A percentile compares a stretch with the other conserved stretches of the same genome.
Evolutionary conservation across 441 rosid genomes (phyloP).

Genomic region (Erodium moschatum): DNA sequence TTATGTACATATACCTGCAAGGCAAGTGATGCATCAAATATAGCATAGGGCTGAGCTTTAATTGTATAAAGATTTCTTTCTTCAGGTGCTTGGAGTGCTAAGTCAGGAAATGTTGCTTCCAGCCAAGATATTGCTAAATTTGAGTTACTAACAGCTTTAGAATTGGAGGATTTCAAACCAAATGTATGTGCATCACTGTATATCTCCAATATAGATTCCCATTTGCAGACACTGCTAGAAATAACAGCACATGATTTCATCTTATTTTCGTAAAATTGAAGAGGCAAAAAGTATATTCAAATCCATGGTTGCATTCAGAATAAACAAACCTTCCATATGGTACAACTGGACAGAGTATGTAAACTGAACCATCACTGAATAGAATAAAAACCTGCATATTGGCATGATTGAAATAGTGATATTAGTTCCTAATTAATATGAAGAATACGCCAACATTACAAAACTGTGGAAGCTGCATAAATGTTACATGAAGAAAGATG

Average conservation of each 20-base stretch:
- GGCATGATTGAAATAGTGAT: slow-evolving; percentile 6
- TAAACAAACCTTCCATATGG: slow-evolving; percentile 77
- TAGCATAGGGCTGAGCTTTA: slow-evolving; percentile 64
- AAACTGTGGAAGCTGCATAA: background rate
- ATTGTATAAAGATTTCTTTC: slow-evolving; percentile 36
- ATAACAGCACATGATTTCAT: slow-evolving; percentile 21
- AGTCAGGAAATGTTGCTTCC: slow-evolving; percentile 84
- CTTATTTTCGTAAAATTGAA: background rate
- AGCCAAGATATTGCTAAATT: slow-evolving; percentile 80
- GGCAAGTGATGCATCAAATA: slow-evolving; percentile 77
- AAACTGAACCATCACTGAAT: slow-evolving; percentile 76
- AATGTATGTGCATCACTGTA: slow-evolving; percentile 66
- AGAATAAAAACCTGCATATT: slow-evolving; percentile 67
- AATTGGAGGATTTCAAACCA: slow-evolving; percentile 61
- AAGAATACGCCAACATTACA: background rate
- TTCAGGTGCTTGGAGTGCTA: slow-evolving; percentile 45
- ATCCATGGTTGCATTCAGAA: slow-evolving; percentile 13
- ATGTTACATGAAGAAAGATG: no score
- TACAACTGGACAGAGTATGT: slow-evolving; percentile 76
- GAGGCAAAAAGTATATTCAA: no score
- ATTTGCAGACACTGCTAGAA: slow-evolving; percentile 55
- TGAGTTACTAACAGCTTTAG: slow-evolving; percentile 55
- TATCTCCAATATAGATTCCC: slow-evolving; percentile 74
- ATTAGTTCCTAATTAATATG: background rate
- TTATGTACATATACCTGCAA: slow-evolving; percentile 53